Base-by-base conservation (phyloP, 257 asterid species). In the Forsythia viridissima region DNA sequence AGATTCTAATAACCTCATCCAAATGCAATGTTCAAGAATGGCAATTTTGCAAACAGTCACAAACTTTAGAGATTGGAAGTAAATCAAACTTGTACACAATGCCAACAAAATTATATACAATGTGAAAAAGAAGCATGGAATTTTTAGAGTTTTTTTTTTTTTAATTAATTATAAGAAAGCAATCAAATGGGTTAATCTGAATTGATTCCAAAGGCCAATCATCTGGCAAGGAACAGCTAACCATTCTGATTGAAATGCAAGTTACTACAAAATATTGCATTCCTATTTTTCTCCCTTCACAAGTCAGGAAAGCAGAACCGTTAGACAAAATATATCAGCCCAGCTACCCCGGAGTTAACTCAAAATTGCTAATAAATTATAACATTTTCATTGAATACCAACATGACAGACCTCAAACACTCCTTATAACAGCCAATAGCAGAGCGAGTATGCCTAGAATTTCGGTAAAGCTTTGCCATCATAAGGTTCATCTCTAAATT, bases 381-480 rank as follows among this genome's bases (percentile, higher is more conserved):
- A 65, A 72, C 67, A 79, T 63, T 59, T 61, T 43, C 72, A 81
- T 15, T 65, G 59, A 70, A 71, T 71, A 83, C 80, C 71, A 77
- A 78, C 72, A 16, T 63, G 67, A 77, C 85, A 84, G 80, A 95
- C 99, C 98, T 96, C 86, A 96, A 88, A 86, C 97, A 96, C 89
- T 96, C 98, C 85, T 96, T 96, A 82, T 87, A 93, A 82, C 97
- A 91, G 74, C 90, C 89, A 87, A 88, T 65, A n/a, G 99, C 94
- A 74, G 97, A 91, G 84, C 98, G 97, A 77, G 84, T 88, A 79
- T 96, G 98, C 87, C 93, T 96, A 81, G 97, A 86, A 92, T 82
- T 88, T 79, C 92, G 92, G 86, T 91, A 93, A 84, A 93, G 97
- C 87, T 92, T 93, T 79, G 93, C 99, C 92, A 95, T 80, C 96